Conservation (phyloP, 2,329 filamentous ascomycete species). For the Diaporthe caulivora region DNA sequence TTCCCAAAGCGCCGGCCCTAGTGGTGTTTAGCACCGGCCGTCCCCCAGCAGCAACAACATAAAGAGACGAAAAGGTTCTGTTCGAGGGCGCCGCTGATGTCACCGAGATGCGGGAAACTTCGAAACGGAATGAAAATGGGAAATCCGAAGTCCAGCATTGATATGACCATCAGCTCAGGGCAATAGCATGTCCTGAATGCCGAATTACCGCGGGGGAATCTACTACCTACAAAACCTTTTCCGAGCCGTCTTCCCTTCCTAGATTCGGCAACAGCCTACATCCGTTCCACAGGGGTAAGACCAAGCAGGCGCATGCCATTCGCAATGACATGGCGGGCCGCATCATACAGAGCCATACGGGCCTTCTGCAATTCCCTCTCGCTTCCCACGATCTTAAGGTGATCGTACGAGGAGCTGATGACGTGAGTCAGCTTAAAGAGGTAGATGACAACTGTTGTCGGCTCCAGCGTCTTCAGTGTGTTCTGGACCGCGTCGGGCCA, state of each 20-base stretch:
- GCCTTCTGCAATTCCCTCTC: conserved; percentile 79
- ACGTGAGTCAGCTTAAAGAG: conserved; percentile 90
- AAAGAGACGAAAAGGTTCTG: not conserved
- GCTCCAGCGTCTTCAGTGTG: conserved; percentile 84
- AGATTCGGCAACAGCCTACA: conserved; percentile 15
- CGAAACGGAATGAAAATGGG: not conserved
- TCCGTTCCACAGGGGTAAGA: conserved; percentile 79
- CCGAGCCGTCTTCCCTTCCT: not conserved
- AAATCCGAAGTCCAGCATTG: not conserved
- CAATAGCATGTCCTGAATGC: not conserved
- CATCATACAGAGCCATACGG: conserved; percentile 82
- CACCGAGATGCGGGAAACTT: not conserved
- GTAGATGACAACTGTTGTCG: conserved; percentile 68
- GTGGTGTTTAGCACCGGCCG: not conserved
- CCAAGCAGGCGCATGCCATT: conserved; percentile 89
- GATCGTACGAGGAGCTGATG: conserved; percentile 84
- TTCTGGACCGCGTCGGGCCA: conserved; percentile 90
- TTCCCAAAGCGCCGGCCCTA: conserved; percentile 22
- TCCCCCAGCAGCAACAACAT: not conserved
- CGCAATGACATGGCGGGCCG: conserved; percentile 79
- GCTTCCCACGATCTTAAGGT: conserved; percentile 84
- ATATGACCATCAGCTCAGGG: not conserved
- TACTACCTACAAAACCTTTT: not conserved
- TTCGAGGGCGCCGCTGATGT: conserved; percentile 1
- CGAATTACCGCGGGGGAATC: not conserved